Percentiles rank a stretch among this genome's conserved stretches.
Conservation (phyloP, 208 protist genomes). For the Porcisia hertigi region DNA sequence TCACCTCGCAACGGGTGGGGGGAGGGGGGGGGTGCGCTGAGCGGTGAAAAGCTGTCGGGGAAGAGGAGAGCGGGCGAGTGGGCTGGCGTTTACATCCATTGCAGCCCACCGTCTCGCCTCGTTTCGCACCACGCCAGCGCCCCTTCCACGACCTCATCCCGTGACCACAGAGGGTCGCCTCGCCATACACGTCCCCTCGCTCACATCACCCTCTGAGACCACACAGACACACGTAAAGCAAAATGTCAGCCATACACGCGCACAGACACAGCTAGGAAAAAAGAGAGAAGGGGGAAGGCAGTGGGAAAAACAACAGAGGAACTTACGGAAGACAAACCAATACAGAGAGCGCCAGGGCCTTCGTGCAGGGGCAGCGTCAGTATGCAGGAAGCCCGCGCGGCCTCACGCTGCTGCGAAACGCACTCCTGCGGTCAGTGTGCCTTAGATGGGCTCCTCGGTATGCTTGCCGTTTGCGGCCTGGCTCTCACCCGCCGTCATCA, state of each 20-base stretch:
- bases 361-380: too few relatives aligned
- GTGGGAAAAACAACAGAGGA: not conserved
- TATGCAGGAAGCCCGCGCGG: not conserved
- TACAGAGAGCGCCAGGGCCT: too few relatives aligned
- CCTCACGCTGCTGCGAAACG: not conserved
- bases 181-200: too few relatives aligned
- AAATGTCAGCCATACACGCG: not conserved
- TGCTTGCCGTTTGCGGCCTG: constrained; percentile 24
- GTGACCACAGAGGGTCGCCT: too few relatives aligned
- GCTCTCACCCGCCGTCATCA: constrained; percentile 38
- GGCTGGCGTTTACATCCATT: too few relatives aligned
- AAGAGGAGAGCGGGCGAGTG: not conserved
- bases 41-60: not conserved
- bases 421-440: not conserved
- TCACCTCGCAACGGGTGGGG: too few relatives aligned
- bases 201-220: too few relatives aligned
- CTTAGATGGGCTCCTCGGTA: not conserved
- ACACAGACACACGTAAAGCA: not conserved
- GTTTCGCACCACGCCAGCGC: too few relatives aligned
- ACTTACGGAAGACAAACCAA: not conserved
- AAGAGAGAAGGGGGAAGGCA: not conserved
- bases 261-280: not conserved
- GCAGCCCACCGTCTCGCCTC: too few relatives aligned
- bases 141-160: too few relatives aligned
- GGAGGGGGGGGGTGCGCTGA: not conserved